Evolutionary conservation across 441 rosid species (phyloP).

Genomic region (Aquilaria agallochum): DNA sequence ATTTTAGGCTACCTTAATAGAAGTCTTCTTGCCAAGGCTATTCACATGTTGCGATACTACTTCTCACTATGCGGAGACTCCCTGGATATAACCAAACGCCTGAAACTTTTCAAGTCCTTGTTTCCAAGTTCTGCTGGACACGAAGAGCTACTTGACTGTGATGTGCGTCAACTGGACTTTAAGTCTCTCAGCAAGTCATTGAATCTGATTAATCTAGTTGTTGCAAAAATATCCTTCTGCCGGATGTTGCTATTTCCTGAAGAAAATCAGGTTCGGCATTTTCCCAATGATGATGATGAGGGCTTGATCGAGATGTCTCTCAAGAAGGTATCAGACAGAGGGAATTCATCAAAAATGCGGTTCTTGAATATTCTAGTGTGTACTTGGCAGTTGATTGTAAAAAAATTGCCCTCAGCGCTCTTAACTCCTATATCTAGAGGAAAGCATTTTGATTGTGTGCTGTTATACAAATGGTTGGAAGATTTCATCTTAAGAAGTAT

Average conservation of each 20-base stretch:
- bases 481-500: constrained; percentile 61
- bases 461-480: constrained; percentile 65
- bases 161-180: constrained; percentile 40
- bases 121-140: constrained; percentile 30
- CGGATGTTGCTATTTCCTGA: constrained; percentile 58
- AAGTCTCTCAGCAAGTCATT: constrained; percentile 39
- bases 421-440: constrained; percentile 26
- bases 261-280: constrained; percentile 22
- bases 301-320: constrained; percentile 24
- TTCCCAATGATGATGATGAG: constrained; percentile 28
- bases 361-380: constrained; percentile 51
- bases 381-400: constrained; percentile 66
- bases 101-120: constrained; percentile 56
- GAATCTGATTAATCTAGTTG: constrained; percentile 54
- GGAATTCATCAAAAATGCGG: constrained; percentile 35
- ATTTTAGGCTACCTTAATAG: constrained; percentile 48
- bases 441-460: constrained; percentile 27
- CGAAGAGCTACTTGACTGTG: constrained; percentile 56
- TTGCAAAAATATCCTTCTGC: constrained; percentile 58
- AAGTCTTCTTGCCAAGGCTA: constrained; percentile 77
- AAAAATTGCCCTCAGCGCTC: constrained; percentile 36
- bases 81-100: constrained; percentile 37
- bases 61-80: constrained; percentile 44
- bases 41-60: constrained; percentile 58
- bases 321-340: constrained; percentile 29